Evolutionary conservation across 371 early-diverging fungal species (phyloP).

Genomic region (Mucor saturninus): DNA sequence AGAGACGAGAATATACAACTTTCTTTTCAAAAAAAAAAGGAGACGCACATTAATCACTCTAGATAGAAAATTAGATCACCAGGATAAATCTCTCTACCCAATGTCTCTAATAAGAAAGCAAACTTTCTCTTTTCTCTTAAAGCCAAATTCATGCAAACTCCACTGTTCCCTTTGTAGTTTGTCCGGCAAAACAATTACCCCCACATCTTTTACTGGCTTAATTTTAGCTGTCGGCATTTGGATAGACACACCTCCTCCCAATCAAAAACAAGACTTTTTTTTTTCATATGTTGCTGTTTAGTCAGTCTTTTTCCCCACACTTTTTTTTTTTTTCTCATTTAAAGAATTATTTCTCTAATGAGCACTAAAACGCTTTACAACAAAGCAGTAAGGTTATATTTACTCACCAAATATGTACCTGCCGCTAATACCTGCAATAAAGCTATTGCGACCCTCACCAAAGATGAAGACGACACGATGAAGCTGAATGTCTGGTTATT

Average conservation of each 20-base stretch:
- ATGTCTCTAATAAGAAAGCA: too few species aligned
- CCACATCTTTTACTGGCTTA: too few species aligned
- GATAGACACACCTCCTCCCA: not conserved
- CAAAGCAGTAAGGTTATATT: slow-evolving; percentile 31
- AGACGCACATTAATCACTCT: too few species aligned
- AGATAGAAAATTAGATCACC: too few species aligned
- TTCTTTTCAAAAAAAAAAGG: too few species aligned
- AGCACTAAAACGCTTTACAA: slow-evolving; percentile 22
- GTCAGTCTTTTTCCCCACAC: slow-evolving; percentile 6
- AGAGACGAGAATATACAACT: too few species aligned
- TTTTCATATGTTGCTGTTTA: not conserved
- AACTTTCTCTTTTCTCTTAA: too few species aligned
- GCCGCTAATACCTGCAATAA: slow-evolving; percentile 29
- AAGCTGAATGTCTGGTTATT: slow-evolving; percentile 33
- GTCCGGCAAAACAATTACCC: too few species aligned
- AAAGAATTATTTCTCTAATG: slow-evolving; percentile 1
- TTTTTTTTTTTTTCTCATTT: slow-evolving; percentile 3
- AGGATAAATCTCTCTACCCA: too few species aligned
- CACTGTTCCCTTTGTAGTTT: too few species aligned
- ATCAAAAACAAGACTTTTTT: not conserved
- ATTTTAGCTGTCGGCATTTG: not conserved
- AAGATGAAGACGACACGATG: slow-evolving; percentile 5
- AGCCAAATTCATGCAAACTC: too few species aligned
- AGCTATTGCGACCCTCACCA: slow-evolving; percentile 17
- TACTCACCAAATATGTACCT: slow-evolving; percentile 28